Conservation (phyloP, 108 stramenopile species). For the Skeletonema grethae region DNA sequence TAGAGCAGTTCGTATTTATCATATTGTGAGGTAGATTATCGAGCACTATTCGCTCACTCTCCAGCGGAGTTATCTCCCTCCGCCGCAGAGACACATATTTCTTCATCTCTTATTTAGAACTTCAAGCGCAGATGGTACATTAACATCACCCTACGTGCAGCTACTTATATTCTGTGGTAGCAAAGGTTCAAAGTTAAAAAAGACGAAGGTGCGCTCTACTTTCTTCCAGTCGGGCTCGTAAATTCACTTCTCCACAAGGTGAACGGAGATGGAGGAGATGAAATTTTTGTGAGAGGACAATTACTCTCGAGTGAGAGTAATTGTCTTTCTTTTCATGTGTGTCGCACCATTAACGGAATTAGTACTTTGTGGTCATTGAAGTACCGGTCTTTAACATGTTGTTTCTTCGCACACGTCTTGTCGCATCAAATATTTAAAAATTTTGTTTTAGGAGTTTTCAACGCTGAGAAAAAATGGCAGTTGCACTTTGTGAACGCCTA, state of each 20-base stretch:
- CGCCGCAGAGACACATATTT: not conserved
- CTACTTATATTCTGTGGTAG: not conserved
- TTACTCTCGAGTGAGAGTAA: not conserved
- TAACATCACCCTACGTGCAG: not conserved
- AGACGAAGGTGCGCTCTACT: constrained; percentile 2
- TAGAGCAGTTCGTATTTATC: not conserved
- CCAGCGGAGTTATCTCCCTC: not conserved
- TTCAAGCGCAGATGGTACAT: not conserved
- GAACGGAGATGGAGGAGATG: not conserved
- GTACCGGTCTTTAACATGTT: not conserved
- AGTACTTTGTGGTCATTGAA: too few species aligned
- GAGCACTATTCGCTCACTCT: not conserved
- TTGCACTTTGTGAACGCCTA: not conserved
- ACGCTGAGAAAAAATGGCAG: not conserved
- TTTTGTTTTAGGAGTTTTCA: not conserved
- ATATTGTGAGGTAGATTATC: not conserved
- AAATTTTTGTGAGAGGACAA: not conserved
- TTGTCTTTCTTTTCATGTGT: too few species aligned
- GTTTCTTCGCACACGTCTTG: not conserved
- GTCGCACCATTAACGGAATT: too few species aligned
- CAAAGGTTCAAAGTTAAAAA: not conserved
- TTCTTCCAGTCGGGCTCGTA: not conserved
- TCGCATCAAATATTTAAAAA: not conserved
- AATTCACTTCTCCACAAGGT: not conserved
- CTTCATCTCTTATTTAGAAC: not conserved